Conservation (phyloP, 2,329 filamentous ascomycete genomes). For the Fusarium sp. region DNA sequence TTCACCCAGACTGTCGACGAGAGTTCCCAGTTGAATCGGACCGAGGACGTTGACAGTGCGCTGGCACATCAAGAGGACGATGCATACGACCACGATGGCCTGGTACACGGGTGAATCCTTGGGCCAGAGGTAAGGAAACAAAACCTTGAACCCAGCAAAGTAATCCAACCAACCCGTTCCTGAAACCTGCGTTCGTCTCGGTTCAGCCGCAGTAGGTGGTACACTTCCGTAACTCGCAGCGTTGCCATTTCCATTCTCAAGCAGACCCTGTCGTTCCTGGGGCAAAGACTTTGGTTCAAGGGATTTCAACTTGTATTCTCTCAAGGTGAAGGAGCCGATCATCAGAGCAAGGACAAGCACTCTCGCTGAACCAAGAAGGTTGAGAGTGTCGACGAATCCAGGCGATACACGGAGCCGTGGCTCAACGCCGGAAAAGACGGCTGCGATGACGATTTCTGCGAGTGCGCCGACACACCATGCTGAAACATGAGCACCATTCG, state of each 20-base stretch:
- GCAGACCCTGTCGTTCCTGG: slow-evolving; percentile 53
- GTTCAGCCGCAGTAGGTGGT: slow-evolving; percentile 14
- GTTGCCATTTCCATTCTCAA: slow-evolving; percentile 53
- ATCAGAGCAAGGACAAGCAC: slow-evolving; percentile 51
- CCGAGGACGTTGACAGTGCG: slow-evolving; percentile 58
- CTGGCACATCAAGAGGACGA: slow-evolving; percentile 55
- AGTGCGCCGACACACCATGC: slow-evolving; percentile 53
- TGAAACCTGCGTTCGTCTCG: slow-evolving; percentile 48
- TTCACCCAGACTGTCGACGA: slow-evolving; percentile 55
- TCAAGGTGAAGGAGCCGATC: slow-evolving; percentile 46
- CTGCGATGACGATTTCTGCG: slow-evolving; percentile 52
- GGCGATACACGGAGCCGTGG: slow-evolving; percentile 45
- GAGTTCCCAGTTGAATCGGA: slow-evolving; percentile 55
- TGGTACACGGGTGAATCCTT: slow-evolving; percentile 56
- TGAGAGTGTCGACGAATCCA: slow-evolving; percentile 47
- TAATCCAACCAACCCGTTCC: slow-evolving; percentile 59
- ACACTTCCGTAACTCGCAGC: slow-evolving; percentile 46
- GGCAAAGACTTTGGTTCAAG: slow-evolving; percentile 44
- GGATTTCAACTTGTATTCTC: slow-evolving; percentile 48
- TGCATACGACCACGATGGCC: slow-evolving; percentile 53
- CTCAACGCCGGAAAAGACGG: slow-evolving; percentile 49
- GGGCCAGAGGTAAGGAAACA: slow-evolving; percentile 61
- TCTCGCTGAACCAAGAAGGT: slow-evolving; percentile 48
- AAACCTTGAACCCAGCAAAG: slow-evolving; percentile 56
- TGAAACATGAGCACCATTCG: slow-evolving; percentile 50